Evolutionary conservation across 768 basidiomycete species (phyloP), one percentile per base, ranked within the genome.

Genomic region (Serpula lacrymans): DNA sequence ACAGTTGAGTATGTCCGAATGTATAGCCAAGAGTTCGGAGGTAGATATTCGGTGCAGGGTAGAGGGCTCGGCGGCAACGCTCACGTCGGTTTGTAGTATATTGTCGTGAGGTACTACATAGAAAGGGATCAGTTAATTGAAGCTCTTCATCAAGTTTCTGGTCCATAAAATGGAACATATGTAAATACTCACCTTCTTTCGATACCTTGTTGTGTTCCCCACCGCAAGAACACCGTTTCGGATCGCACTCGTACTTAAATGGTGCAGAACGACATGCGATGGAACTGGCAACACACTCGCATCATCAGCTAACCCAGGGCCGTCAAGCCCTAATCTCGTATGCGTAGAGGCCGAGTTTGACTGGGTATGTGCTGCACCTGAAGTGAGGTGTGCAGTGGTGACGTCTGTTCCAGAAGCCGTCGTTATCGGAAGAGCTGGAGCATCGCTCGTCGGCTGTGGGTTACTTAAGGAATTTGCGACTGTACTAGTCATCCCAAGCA

Each of bases 181-280:
- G 33, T 34, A 18, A 10, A 42, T 30, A 33, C 47, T 41, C 55
- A 90, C 90, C 84, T 95, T 98, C 69, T 87, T 80, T 64, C 82
- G 72, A 69, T 96, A 97, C 57, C 94, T 70, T 37, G 84, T 92
- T 42, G 94, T 98, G 45, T 81, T 90, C 20, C 84, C 93, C 5
- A 97, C 92, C 27, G 92, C 93, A 35, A 97, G 63, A 33, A 95
- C 90, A 6, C 91, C 93, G 59, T 93, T 93, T 62, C 82, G 75
- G 46, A 98, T 98, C 37, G 94, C 93, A 54, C 91, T 95, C 46
- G 94, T 96, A 47, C 89, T 89, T 53, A 98, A 64, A 63, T 98
- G 94, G 52, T 96, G 92, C 48, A 98, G 68, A 17, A 97, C 91
- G 26, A 91, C 90, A 67, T 97, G 94, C 26, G 82, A 86, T 16